Evolutionary conservation across 2,329 filamentous ascomycete genomes (phyloP), one percentile per base, ranked within the genome.

Genomic region (Scytalidium lignicola): DNA sequence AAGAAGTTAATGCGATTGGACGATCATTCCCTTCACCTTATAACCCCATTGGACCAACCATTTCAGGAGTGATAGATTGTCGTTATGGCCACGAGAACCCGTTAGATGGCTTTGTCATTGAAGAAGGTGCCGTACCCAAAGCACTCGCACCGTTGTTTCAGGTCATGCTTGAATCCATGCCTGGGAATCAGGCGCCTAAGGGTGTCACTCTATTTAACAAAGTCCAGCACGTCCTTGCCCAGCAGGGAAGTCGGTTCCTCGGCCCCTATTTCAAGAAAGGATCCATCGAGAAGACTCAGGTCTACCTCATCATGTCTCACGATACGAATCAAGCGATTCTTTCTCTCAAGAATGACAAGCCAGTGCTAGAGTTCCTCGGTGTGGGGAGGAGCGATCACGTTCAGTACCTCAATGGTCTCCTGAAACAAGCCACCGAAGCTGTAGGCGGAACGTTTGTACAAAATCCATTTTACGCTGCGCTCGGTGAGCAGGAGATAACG

Each of bases 31-130:
- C 78, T 2, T 70, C 71, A 8, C 67, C 72, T 0, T 73, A 76
- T 42, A 70, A 74, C 39, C 79, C 79, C 0, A 68, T 80, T 8
- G 82, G 82, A 0, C 82, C 82, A 13, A 82, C 79, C 2, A 85
- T 85, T 56, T 81, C 75, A 3, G 76, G 79, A 15, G 70, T 82
- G 45, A 83, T 86, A 41, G 82, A 85, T 63, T 75, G 78, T 57
- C 70, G 81, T 15, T 65, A 68, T 20, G 74, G 70, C 1, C 70
- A 74, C 22, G 63, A 71, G 1, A 79, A 83, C 55, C 74, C 76
- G 0, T 65, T 82, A 15, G 76, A 84, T 61, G 82, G 80, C 3
- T 85, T 78, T 55, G 75, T 86, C 2, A 78, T 86, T 15, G 74
- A 86, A 60, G 82, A 86, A 54, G 82, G 82, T 1, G 73, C 77